These are phyloP conservation scores for Fusarium transvaalense DNA, from an alignment of 2,329 filamentous ascomycete genomes.

Conservation along the genomic window DNA sequence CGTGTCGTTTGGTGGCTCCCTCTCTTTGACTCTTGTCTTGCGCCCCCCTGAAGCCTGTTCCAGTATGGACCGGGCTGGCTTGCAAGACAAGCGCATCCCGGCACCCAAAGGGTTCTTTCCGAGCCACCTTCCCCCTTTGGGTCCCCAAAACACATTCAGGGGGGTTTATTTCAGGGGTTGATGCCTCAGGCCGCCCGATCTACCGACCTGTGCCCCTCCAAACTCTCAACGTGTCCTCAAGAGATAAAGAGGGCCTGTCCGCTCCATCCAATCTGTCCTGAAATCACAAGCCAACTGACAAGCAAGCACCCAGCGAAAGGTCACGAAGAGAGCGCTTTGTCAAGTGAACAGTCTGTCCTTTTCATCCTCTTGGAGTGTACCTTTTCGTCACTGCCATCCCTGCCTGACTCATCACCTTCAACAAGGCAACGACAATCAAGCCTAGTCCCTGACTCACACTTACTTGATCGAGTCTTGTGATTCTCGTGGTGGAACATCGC, in stretches of 20 bases:
- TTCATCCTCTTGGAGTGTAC: slow-evolving; percentile 35
- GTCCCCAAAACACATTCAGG: slow-evolving; percentile 31
- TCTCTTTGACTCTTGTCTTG: slow-evolving; percentile 11
- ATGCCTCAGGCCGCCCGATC: slow-evolving; percentile 50
- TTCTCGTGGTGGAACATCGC: slow-evolving; percentile 34
- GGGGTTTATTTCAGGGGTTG: slow-evolving; percentile 37
- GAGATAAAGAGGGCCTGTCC: slow-evolving; percentile 54
- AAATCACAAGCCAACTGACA: slow-evolving; percentile 31
- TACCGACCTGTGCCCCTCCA: slow-evolving; percentile 18
- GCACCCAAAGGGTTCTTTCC: slow-evolving; percentile 29
- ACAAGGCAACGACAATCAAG: slow-evolving; percentile 29
- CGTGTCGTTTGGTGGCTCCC: slow-evolving; percentile 30
- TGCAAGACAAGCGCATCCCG: slow-evolving; percentile 23
- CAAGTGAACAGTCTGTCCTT: slow-evolving; percentile 49
- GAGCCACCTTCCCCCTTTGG: slow-evolving; percentile 31
- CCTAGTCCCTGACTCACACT: slow-evolving; percentile 46
- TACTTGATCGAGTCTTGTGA: slow-evolving; percentile 39
- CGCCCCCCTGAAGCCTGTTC: slow-evolving; percentile 40
- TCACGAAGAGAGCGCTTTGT: slow-evolving; percentile 30
- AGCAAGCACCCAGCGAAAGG: slow-evolving; percentile 35
- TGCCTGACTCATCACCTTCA: slow-evolving; percentile 42
- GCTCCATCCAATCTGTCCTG: slow-evolving; percentile 39
- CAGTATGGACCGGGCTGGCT: slow-evolving; percentile 15
- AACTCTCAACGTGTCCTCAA: slow-evolving; percentile 52
- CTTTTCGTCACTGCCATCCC: slow-evolving; percentile 34